Evolutionary conservation across 805 yeast genomes (phyloP).

Genomic region (Nakazawaea anatomiae): DNA sequence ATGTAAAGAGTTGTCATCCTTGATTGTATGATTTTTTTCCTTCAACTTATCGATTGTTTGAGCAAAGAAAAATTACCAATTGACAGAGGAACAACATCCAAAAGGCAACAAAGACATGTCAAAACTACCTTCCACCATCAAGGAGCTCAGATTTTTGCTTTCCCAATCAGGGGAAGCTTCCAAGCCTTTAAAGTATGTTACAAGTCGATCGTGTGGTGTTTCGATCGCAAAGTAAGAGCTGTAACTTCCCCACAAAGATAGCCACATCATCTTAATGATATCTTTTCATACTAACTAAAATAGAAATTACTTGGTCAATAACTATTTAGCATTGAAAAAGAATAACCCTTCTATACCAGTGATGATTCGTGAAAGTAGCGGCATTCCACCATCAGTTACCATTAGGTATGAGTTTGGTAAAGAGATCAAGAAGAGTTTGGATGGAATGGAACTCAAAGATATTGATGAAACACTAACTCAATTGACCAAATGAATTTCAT

Average conservation of each 20-base stretch:
- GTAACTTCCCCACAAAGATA: too few relatives aligned
- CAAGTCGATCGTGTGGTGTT: too few relatives aligned
- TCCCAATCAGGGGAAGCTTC: conserved; percentile 77
- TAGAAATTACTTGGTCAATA: conserved; percentile 53
- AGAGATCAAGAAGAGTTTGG: conserved; percentile 43
- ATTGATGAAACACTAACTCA: conserved; percentile 32
- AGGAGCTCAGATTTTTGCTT: conserved; percentile 76
- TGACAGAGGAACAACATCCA: too few relatives aligned
- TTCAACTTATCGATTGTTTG: too few relatives aligned
- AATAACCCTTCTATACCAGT: conserved; percentile 66
- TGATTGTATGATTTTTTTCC: too few relatives aligned
- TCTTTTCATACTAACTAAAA: neutral
- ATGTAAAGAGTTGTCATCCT: too few relatives aligned
- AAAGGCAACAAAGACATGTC: neutral
- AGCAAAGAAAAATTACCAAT: too few relatives aligned
- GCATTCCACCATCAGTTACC: conserved; percentile 66
- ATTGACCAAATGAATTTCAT: conserved; percentile 23
- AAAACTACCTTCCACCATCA: conserved; percentile 47
- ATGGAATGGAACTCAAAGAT: conserved; percentile 40
- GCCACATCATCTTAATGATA: too few relatives aligned
- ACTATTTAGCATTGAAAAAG: conserved; percentile 62
- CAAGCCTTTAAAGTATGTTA: conserved; percentile 46
- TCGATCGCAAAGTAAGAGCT: too few relatives aligned
- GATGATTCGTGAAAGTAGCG: conserved; percentile 70
- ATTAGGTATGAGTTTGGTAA: conserved; percentile 63